A percentile compares a stretch with the other conserved stretches of the same genome.
Evolutionary conservation across 1,284 basidiomycete species (phyloP).

Genomic region (Schizophyllum commune): DNA sequence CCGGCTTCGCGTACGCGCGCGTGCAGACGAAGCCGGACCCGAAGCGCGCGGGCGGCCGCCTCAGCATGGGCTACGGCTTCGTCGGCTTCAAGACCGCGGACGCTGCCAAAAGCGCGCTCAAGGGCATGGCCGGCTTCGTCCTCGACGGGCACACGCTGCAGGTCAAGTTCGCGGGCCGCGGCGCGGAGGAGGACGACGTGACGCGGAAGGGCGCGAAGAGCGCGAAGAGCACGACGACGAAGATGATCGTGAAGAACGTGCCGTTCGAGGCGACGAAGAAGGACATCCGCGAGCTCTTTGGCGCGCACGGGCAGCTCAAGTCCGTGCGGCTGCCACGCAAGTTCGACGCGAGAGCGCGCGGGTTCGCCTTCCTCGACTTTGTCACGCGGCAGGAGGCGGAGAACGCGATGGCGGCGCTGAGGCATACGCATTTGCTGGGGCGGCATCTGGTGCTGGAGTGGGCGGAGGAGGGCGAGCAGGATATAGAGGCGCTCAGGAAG

Average conservation of each 20-base stretch:
- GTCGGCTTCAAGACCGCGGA: constrained; percentile 81
- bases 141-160: constrained; percentile 85
- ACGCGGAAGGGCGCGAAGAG: constrained; percentile 35
- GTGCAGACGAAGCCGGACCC: constrained; percentile 90
- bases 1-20: constrained; percentile 82
- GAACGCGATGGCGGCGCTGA: constrained; percentile 75
- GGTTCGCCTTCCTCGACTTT: constrained; percentile 96
- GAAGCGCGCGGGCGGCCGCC: constrained; percentile 49
- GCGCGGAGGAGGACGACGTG: constrained; percentile 55
- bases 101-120: constrained; percentile 70
- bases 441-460: constrained; percentile 92
- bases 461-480: constrained; percentile 76
- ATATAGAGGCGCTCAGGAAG: constrained; percentile 68
- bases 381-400: constrained; percentile 81
- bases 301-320: constrained; percentile 86
- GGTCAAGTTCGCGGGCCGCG: constrained; percentile 85
- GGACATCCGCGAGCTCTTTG: constrained; percentile 84
- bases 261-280: constrained; percentile 95
- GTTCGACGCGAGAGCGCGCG: constrained; percentile 78
- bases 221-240: constrained; percentile 60
- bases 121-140: constrained; percentile 74
- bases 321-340: constrained; percentile 85
- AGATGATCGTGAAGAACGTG: constrained; percentile 96
- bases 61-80: constrained; percentile 97
- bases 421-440: constrained; percentile 93